A percentile compares a stretch with the other conserved stretches of the same genome.
Evolutionary conservation across 169 alveolate species (phyloP).

Genomic region (Ichthyophthirius multifiliis): DNA sequence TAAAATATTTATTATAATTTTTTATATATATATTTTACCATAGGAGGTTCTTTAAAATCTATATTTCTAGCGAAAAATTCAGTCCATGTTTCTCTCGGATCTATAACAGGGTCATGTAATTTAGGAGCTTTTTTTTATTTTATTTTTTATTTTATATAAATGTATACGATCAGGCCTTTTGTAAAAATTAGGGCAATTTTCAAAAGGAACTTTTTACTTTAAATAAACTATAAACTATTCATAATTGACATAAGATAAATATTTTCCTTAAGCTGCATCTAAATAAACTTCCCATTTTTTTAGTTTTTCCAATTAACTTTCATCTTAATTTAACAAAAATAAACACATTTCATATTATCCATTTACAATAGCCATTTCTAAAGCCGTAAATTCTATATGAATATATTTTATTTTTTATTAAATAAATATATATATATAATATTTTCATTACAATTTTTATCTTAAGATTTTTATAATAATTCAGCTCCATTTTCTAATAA

Average conservation of each 20-base stretch:
- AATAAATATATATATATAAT: background rate
- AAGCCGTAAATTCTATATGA: slow-evolving; percentile 16
- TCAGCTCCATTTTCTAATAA: slow-evolving; percentile 42
- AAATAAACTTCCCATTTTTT: slow-evolving; percentile 9
- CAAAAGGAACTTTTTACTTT: slow-evolving; percentile 10
- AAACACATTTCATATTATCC: slow-evolving; percentile 14
- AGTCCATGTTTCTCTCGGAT: slow-evolving; percentile 42
- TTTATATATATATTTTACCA: background rate
- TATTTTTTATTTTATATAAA: background rate
- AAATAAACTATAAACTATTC: slow-evolving; percentile 22
- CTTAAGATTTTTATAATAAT: slow-evolving; percentile 1
- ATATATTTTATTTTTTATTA: background rate
- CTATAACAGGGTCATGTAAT: slow-evolving; percentile 37
- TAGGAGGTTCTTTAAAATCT: slow-evolving; percentile 45
- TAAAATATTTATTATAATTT: background rate
- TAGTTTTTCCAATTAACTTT: slow-evolving; percentile 11
- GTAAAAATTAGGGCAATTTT: slow-evolving; percentile 17
- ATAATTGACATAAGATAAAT: slow-evolving; percentile 17
- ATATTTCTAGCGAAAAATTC: slow-evolving; percentile 10
- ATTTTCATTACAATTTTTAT: background rate
- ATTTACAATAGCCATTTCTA: slow-evolving; percentile 25
- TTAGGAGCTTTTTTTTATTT: background rate
- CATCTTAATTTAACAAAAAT: background rate
- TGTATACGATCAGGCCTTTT: slow-evolving; percentile 21
- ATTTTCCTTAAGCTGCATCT: background rate